These are phyloP conservation scores for Arthroderma sp. DNA, from an alignment of 2,329 filamentous ascomycete species.

Conservation along the genomic window DNA sequence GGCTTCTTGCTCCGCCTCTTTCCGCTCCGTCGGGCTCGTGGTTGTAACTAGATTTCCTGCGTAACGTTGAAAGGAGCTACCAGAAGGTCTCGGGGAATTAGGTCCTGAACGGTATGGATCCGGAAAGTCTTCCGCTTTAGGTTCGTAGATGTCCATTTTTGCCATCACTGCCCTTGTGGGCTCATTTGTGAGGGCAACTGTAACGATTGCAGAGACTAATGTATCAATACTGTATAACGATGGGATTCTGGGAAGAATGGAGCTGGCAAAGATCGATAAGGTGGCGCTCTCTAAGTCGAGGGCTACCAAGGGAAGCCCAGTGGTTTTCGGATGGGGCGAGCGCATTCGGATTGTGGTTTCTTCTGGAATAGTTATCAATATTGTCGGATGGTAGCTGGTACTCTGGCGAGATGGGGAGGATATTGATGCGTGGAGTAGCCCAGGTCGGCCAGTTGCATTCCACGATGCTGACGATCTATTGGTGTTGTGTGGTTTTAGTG, in stretches of 20 bases:
- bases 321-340: conserved; percentile 18
- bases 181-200: conserved; percentile 32
- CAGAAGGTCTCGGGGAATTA: no score
- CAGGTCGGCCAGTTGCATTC: background rate
- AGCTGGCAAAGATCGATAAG: conserved; percentile 27
- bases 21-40: conserved; percentile 24
- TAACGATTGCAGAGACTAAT: conserved; percentile 32
- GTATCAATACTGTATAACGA: conserved; percentile 37
- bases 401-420: conserved; percentile 9
- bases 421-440: conserved; percentile 7
- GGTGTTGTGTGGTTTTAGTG: conserved; percentile 13
- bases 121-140: conserved; percentile 9
- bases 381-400: conserved; percentile 21
- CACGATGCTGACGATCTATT: background rate
- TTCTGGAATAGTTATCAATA: conserved; percentile 27
- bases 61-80: no score
- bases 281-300: conserved; percentile 31
- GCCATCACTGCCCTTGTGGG: conserved; percentile 26
- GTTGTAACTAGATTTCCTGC: no score
- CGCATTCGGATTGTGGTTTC: conserved; percentile 17
- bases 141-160: conserved; percentile 21
- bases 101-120: conserved; percentile 4
- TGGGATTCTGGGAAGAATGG: conserved; percentile 29
- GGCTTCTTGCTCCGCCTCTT: conserved; percentile 26
- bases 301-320: conserved; percentile 27